Evolutionary conservation across 306 rosid species (phyloP), one percentile per base, ranked within the genome.

Genomic region (Acmispon strigosus): DNA sequence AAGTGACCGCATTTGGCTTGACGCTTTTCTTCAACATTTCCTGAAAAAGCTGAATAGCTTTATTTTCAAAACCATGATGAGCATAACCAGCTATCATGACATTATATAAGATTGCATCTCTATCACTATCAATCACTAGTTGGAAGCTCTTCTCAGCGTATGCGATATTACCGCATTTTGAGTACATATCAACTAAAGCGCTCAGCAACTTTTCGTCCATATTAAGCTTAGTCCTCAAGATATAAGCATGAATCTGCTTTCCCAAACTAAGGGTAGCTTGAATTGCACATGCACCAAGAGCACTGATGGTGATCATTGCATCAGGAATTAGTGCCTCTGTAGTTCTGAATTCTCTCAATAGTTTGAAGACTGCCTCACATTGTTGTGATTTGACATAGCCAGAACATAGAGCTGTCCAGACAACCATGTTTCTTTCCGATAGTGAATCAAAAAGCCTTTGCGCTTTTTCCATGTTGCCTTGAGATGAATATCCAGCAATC

Each of bases 11-110:
- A 58, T 88, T 92, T 5, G 96, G 96, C 73, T 47, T 72, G 65
- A 86, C 27, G 48, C 77, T 82, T 58, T 61, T 72, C 69, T 75
- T 81, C 72, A 77, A 70, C 88, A 91, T 85, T 67, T 88, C 91
- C 20, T 77, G 63, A 76, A 85, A 91, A 75, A 85, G 86, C 60
- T 62, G 75, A 62, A 86, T 55, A 19, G 91, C 90, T 76, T 85
- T 75, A 63, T 77, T 62, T 75, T 78, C 86, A 83, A 69, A 72
- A 20, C 96, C 96, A 69, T 88, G 90, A 78, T 85, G 89, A 84
- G 96, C 90, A 80, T 78, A 88, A 71, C 89, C 96, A 61, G 92
- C 86, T 69, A 88, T 82, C 87, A 91, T 88, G 66, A 91, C 85
- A 76, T 91, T 88, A 79, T 83, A 85, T 18, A 82, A 62, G 70